Conservation (phyloP, 345 rosid genomes). For the Gossypium australe region DNA sequence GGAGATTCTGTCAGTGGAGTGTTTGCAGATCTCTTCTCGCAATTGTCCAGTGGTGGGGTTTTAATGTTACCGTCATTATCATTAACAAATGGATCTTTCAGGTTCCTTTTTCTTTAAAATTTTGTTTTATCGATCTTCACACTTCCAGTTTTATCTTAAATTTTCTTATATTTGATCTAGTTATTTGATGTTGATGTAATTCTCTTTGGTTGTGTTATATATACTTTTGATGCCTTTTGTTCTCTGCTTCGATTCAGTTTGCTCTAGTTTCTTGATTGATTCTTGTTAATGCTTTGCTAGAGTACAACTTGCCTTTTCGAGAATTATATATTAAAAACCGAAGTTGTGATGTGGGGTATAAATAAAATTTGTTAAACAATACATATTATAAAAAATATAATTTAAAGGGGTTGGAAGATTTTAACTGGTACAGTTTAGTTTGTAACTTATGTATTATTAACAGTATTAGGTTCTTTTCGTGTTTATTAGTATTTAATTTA, state of each 20-base stretch:
- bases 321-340: neutral
- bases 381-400: neutral
- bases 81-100: slow-evolving; percentile 99
- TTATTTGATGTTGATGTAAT: neutral
- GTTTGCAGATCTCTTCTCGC: slow-evolving; percentile 89
- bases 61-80: slow-evolving; percentile 94
- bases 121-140: neutral
- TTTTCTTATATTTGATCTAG: slow-evolving; percentile 7
- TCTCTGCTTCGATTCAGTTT: neutral
- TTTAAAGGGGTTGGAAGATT: neutral
- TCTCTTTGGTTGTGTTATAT: neutral
- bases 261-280: neutral
- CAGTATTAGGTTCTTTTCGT: neutral
- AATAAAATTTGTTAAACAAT: neutral
- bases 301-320: neutral
- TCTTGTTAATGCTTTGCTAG: neutral
- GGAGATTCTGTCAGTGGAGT: slow-evolving; percentile 50
- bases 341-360: neutral
- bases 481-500: neutral
- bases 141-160: slow-evolving; percentile 2
- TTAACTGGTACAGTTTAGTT: neutral
- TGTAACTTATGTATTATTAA: neutral
- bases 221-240: neutral
- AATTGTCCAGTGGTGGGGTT: slow-evolving; percentile 93
- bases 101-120: slow-evolving; percentile 36